Evolutionary conservation across 2,329 filamentous ascomycete genomes (phyloP).

Genomic region (Diaporthe sp.): DNA sequence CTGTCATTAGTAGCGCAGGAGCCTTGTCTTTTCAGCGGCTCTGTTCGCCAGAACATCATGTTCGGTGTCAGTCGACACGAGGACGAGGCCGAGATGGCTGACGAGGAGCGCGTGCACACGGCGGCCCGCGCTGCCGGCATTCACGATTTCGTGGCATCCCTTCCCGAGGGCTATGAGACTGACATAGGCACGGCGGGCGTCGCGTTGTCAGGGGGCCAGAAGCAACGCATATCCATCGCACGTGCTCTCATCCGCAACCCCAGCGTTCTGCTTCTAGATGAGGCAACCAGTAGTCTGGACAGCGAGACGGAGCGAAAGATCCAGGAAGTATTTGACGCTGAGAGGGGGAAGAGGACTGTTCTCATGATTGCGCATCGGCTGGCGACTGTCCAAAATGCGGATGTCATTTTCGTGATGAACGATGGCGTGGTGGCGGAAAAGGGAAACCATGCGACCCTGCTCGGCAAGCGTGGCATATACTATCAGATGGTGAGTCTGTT

Average conservation of each 20-base stretch:
- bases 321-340: conserved; percentile 10
- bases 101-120: background rate
- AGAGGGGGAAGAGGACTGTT: conserved; percentile 10
- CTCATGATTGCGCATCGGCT: conserved; percentile 13
- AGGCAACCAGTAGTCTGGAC: conserved; percentile 20
- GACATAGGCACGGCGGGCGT: conserved; percentile 38
- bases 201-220: conserved; percentile 39
- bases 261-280: conserved; percentile 32
- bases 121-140: conserved; percentile 18
- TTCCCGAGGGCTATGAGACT: conserved; percentile 40
- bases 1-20: conserved; percentile 7
- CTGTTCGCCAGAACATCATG: conserved; percentile 9
- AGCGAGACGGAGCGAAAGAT: conserved; percentile 20
- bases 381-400: background rate
- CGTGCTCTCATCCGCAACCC: conserved; percentile 39
- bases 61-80: background rate
- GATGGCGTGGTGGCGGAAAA: conserved; percentile 4
- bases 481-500: conserved; percentile 4
- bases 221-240: conserved; percentile 41
- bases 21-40: conserved; percentile 8
- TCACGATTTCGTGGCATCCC: conserved; percentile 37
- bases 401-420: conserved; percentile 17
- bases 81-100: background rate
- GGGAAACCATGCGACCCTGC: background rate
- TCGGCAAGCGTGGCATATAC: background rate